Evolutionary conservation across 805 yeast species (phyloP).

Genomic region (Kuraishia capsulata): DNA sequence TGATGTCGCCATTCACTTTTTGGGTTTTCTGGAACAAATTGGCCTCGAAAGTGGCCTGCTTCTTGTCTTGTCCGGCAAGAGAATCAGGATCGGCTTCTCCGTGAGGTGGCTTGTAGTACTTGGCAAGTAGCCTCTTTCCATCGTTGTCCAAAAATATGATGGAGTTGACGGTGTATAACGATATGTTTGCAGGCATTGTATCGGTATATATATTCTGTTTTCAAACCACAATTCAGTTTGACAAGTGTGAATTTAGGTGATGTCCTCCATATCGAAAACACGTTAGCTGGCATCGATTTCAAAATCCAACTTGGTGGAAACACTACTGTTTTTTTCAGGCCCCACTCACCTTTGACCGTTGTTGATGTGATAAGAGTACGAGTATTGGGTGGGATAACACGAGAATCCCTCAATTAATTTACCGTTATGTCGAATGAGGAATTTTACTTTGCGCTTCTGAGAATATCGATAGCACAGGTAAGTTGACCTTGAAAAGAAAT

Average conservation of each 20-base stretch:
- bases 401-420: too few relatives aligned
- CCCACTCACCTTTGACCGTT: too few relatives aligned
- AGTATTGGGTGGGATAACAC: too few relatives aligned
- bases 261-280: too few relatives aligned
- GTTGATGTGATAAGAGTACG: too few relatives aligned
- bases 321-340: too few relatives aligned
- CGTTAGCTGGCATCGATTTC: too few relatives aligned
- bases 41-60: conserved; percentile 72
- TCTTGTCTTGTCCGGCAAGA: conserved; percentile 25
- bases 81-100: conserved; percentile 23
- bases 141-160: conserved; percentile 71
- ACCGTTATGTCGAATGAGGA: conserved; percentile 15
- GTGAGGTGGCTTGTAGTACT: conserved; percentile 71
- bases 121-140: conserved; percentile 74
- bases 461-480: conserved; percentile 42
- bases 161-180: conserved; percentile 79
- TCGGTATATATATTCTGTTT: conserved; percentile 6
- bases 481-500: conserved; percentile 4
- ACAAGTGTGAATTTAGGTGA: not conserved
- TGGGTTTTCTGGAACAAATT: conserved; percentile 65
- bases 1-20: conserved; percentile 71
- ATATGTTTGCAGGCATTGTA: conserved; percentile 22
- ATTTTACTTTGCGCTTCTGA: conserved; percentile 35
- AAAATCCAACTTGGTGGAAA: too few relatives aligned
- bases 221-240: not conserved